These are phyloP conservation scores for Erucastrum elatum DNA, from an alignment of 345 rosid genomes.

Conservation along the genomic window DNA sequence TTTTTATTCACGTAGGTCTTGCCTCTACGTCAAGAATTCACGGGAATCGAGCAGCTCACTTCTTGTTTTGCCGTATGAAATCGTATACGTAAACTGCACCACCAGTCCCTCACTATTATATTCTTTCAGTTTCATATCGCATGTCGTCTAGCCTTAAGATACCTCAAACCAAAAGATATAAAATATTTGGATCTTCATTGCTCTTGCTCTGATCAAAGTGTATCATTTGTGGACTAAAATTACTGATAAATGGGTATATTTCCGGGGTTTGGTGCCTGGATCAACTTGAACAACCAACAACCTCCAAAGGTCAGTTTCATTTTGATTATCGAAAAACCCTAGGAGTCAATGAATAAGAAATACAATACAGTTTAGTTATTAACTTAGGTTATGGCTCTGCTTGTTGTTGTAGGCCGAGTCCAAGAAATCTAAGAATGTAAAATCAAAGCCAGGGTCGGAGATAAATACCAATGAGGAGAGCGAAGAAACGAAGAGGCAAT, in stretches of 20 bases:
- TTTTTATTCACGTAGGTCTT: slow-evolving; percentile 2
- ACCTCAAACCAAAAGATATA: not conserved
- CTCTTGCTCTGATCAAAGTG: not conserved
- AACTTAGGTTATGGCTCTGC: not conserved
- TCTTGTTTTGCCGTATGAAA: slow-evolving; percentile 10
- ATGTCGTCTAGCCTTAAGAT: not conserved
- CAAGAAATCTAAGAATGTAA: slow-evolving; percentile 42
- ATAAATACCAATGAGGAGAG: not conserved
- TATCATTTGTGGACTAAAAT: not conserved
- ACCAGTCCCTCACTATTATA: not conserved
- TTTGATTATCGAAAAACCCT: not conserved
- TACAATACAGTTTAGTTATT: not conserved
- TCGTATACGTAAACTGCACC: not conserved
- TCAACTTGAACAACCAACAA: not conserved
- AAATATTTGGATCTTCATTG: not conserved
- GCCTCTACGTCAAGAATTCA: slow-evolving; percentile 22
- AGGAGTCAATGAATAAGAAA: not conserved
- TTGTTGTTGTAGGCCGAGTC: slow-evolving; percentile 47
- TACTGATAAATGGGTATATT: not conserved
- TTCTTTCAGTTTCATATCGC: not conserved
- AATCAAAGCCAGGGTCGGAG: slow-evolving; percentile 22
- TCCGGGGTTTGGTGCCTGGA: slow-evolving; percentile 14
- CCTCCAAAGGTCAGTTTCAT: slow-evolving; percentile 10
- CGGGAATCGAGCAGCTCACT: slow-evolving; percentile 10
- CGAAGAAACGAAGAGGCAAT: slow-evolving; percentile 50